A percentile compares a stretch with the other conserved stretches of the same genome.
These are phyloP conservation scores for Pyrenochaeta sp. DNA, from an alignment of 2,329 filamentous ascomycete genomes.

Conservation along the genomic window DNA sequence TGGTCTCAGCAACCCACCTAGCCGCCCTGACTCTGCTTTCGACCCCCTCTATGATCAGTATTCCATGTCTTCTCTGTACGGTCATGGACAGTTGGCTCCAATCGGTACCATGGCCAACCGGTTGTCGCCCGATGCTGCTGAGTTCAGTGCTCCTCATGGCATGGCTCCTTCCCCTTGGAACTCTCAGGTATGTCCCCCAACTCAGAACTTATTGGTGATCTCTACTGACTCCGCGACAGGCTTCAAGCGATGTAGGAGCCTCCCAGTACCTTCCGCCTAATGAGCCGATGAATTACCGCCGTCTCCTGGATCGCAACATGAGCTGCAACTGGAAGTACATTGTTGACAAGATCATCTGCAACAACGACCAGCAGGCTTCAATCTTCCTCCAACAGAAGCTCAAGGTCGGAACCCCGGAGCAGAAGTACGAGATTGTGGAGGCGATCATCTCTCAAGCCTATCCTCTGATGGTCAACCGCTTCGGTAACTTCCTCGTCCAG, in stretches of 20 bases:
- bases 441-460: constrained; percentile 95
- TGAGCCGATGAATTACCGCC: constrained; percentile 95
- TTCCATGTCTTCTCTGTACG: constrained; percentile 35
- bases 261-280: constrained; percentile 81
- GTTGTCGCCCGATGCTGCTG: constrained; percentile 56
- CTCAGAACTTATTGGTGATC: too few species aligned
- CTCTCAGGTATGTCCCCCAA: constrained; percentile 32
- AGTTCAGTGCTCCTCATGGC: constrained; percentile 49
- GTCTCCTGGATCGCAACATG: constrained; percentile 91
- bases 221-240: constrained; percentile 24
- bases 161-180: constrained; percentile 51
- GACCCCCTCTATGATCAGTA: constrained; percentile 45
- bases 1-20: constrained; percentile 40
- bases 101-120: constrained; percentile 49
- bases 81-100: constrained; percentile 39
- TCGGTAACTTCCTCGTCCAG: constrained; percentile 97
- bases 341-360: constrained; percentile 98
- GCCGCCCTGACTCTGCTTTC: constrained; percentile 48
- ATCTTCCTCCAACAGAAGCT: constrained; percentile 99
- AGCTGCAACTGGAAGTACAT: constrained; percentile 99
- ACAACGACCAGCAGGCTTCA: constrained; percentile 98
- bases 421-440: constrained; percentile 97
- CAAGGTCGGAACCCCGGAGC: constrained; percentile 91
- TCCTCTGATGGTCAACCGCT: constrained; percentile 95
- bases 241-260: constrained; percentile 31